Evolutionary conservation across 176 grass and related monocot genomes (phyloP).

Genomic region (Avena atlantica): DNA sequence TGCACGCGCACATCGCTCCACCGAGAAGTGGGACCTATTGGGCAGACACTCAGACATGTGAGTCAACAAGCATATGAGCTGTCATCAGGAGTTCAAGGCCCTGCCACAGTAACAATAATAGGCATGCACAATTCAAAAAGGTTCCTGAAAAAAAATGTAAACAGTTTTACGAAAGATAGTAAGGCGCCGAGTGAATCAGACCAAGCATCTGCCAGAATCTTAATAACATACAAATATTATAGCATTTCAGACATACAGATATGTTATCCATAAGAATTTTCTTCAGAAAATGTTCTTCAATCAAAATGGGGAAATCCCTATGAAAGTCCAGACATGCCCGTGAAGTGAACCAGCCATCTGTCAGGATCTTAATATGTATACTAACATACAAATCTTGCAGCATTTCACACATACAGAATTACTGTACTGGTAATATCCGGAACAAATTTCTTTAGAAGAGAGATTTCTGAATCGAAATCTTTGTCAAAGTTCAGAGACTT

Average conservation of each 20-base stretch:
- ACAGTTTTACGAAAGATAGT: too few relatives aligned
- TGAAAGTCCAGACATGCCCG: too few relatives aligned
- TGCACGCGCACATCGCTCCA: slow-evolving; percentile 94
- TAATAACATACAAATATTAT: too few relatives aligned
- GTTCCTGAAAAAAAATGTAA: too few relatives aligned
- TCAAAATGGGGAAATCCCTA: too few relatives aligned
- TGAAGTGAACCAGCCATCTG: background rate
- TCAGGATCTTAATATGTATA: background rate
- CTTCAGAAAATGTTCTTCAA: background rate
- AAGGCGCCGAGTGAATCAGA: too few relatives aligned
- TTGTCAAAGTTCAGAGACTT: slow-evolving; percentile 34
- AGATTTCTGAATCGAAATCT: background rate
- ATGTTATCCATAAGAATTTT: background rate
- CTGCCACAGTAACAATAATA: background rate
- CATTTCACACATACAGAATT: background rate
- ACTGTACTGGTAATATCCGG: background rate
- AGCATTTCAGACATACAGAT: background rate
- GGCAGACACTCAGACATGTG: slow-evolving; percentile 37
- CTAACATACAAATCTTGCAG: background rate
- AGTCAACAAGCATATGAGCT: slow-evolving; percentile 20
- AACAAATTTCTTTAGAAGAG: slow-evolving; percentile 19
- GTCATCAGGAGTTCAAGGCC: background rate
- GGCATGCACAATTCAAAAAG: background rate
- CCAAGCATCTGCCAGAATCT: too few relatives aligned
- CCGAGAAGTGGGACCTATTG: slow-evolving; percentile 86